Evolutionary conservation across 495 filamentous ascomycete genomes (phyloP).

Genomic region (Lindgomyces ingoldianus): DNA sequence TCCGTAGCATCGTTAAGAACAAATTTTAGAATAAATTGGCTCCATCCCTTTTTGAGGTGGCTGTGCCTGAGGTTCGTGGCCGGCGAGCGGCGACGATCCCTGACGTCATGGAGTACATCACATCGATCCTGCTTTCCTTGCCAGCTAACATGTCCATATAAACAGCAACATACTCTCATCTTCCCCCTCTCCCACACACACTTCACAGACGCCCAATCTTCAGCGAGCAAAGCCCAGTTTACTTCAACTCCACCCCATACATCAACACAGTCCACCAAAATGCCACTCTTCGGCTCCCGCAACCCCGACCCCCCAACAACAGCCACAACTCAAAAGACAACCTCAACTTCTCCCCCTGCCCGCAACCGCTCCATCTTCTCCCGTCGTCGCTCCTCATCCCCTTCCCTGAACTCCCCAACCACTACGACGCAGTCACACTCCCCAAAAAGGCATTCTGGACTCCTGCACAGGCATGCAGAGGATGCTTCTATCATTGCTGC

Average conservation of each 20-base stretch:
- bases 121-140: slow-evolving; percentile 14
- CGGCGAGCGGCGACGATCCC: slow-evolving; percentile 3
- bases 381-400: slow-evolving; percentile 50
- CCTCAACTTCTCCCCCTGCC: slow-evolving; percentile 35
- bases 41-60: neutral
- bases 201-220: neutral
- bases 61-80: neutral
- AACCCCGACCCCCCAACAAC: slow-evolving; percentile 6
- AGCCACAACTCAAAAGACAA: slow-evolving; percentile 1
- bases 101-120: slow-evolving; percentile 12
- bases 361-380: slow-evolving; percentile 51
- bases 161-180: neutral
- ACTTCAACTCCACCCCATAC: neutral
- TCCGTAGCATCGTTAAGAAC: neutral
- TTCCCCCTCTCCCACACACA: neutral
- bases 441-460: slow-evolving; percentile 42
- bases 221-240: neutral
- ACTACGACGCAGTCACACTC: slow-evolving; percentile 18
- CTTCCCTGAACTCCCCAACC: slow-evolving; percentile 17
- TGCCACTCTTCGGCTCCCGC: slow-evolving; percentile 38
- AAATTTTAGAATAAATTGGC: neutral
- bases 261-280: slow-evolving; percentile 12
- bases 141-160: neutral
- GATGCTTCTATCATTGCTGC: slow-evolving; percentile 62
- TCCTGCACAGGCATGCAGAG: slow-evolving; percentile 53